Base-by-base conservation (phyloP, 2,329 filamentous ascomycete species). In the Juglanconis sp. region DNA sequence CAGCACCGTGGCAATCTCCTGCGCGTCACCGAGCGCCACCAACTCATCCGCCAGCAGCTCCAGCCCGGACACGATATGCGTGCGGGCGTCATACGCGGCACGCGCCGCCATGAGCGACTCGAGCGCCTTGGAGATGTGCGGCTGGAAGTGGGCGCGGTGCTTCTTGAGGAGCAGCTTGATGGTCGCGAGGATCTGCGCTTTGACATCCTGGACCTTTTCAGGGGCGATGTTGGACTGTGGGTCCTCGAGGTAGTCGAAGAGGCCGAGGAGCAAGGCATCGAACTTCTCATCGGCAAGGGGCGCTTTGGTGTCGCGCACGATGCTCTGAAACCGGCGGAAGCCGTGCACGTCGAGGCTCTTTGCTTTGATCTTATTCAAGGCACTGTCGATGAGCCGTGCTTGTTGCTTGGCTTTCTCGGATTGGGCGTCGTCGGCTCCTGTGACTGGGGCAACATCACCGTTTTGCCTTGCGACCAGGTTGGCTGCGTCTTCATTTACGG, bases 271-370 rank as follows among this genome's bases (percentile, higher is more conserved):
- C 2, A 93, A 79, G 7, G 86, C 80, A 64, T 88, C 84, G 62
- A 91, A 92, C 65, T 85, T 88, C 52, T 88, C 85, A 62, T 88
- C 84, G 1, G 81, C 80, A 69, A 90, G 86, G 24, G 85, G 79
- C 13, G 86, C 81, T 67, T 82, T 82, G 69, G 81, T 84, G 61
- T 89, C 87, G 64, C 88, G 87, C 62, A 92, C 81, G 65, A 92
- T 81, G 44, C 87, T 87, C 71, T 93, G 90, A 53, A 93, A 78
- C 68, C 90, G 90, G 56, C 90, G 85, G 79, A 93, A 92, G 59
- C 90, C 90, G 69, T 92, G 89, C 3, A 90, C 89, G 69, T 93
- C 90, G n/a, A 94, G 82, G 1, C 85, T 85, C 67, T 86, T 85
- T 35, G 84, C 81, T 66, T 86, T 86, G 66, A 93, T 87, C 64